phyloP scores from a whole-genome alignment of 1,139 yeast species.

The Kluyveromyces sp. region DNA sequence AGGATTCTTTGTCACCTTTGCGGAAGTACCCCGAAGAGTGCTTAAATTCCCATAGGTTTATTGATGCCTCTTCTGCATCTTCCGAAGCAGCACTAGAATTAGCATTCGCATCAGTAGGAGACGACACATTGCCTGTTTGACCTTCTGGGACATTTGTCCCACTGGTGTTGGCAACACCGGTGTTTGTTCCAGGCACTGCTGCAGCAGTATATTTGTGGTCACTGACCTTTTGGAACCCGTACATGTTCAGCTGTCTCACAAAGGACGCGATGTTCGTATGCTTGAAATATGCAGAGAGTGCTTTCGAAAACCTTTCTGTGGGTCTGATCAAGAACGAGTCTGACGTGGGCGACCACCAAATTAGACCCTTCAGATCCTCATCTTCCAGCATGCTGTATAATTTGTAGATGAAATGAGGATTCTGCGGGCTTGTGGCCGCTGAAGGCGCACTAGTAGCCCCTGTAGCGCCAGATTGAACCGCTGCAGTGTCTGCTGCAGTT shows the following conservation, averaged over 20 bases:
- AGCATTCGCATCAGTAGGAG: too few species aligned
- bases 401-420: constrained; percentile 45
- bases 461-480: too few species aligned
- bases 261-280: constrained; percentile 74
- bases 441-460: neutral
- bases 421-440: constrained; percentile 1
- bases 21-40: constrained; percentile 60
- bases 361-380: constrained; percentile 41
- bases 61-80: constrained; percentile 24
- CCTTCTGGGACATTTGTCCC: too few species aligned
- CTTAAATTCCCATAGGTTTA: constrained; percentile 58
- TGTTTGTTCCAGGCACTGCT: neutral
- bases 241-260: constrained; percentile 71
- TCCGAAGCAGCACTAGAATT: neutral
- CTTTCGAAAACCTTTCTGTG: constrained; percentile 54
- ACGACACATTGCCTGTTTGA: too few species aligned
- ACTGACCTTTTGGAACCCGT: constrained; percentile 59
- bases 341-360: constrained; percentile 45
- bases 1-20: constrained; percentile 54
- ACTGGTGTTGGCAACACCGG: too few species aligned
- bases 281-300: constrained; percentile 57
- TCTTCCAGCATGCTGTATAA: constrained; percentile 60
- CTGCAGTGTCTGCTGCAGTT: constrained; percentile 1
- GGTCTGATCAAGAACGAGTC: constrained; percentile 40
- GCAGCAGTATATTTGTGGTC: constrained; percentile 20